Conservation (phyloP, 1,139 yeast genomes). For the Candida tetrigidarum region DNA sequence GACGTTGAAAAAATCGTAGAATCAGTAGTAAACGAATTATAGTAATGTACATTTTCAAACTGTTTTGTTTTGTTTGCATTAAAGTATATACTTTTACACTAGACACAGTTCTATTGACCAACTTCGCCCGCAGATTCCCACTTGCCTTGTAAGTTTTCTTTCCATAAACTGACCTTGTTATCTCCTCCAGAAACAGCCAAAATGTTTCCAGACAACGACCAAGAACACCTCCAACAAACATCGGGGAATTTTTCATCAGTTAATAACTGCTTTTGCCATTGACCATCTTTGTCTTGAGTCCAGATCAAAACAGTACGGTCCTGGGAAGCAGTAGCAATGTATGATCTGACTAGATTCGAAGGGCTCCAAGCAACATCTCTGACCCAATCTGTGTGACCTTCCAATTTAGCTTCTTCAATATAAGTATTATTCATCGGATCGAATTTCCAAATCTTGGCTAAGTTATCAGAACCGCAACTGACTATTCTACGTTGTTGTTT, state of each 20-base stretch:
- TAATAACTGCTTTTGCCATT: slow-evolving; percentile 82
- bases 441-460: slow-evolving; percentile 88
- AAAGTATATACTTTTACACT: no score
- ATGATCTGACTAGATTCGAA: slow-evolving; percentile 80
- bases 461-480: slow-evolving; percentile 94
- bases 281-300: slow-evolving; percentile 72
- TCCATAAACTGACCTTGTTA: slow-evolving; percentile 95
- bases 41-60: slow-evolving; percentile 7
- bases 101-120: slow-evolving; percentile 59
- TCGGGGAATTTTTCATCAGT: slow-evolving; percentile 89
- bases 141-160: slow-evolving; percentile 88
- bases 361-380: slow-evolving; percentile 99
- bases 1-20: slow-evolving; percentile 78
- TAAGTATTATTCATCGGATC: slow-evolving; percentile 62
- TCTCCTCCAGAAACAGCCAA: slow-evolving; percentile 97
- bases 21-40: slow-evolving; percentile 58
- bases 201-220: slow-evolving; percentile 96
- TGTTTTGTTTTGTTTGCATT: not conserved
- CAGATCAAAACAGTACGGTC: slow-evolving; percentile 94
- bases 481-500: slow-evolving; percentile 64
- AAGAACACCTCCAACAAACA: slow-evolving; percentile 97
- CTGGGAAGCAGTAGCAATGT: slow-evolving; percentile 98
- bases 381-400: slow-evolving; percentile 98
- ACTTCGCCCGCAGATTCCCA: slow-evolving; percentile 98
- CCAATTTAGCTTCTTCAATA: slow-evolving; percentile 73